Base-by-base conservation (phyloP, 1,284 basidiomycete species). In the Boletus hoseneyae region DNA sequence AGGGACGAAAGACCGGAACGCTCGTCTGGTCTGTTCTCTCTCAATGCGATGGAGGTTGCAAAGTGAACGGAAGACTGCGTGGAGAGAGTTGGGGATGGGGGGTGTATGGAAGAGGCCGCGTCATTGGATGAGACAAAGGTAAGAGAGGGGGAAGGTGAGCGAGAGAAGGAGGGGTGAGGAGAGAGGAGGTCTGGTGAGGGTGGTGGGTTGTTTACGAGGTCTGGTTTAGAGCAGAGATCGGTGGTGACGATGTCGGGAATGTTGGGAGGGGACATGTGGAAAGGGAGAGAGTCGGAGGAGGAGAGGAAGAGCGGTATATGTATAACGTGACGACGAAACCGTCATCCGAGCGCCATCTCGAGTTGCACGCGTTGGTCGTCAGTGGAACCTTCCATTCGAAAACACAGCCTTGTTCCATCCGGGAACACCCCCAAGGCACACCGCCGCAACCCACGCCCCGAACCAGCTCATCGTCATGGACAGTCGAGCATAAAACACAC, bases 11-110 rank as follows among this genome's bases (percentile, higher is more conserved):
- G 58, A 10, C 83, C 86, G 34, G 70, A 73, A 21, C 70, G 72
- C 16, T 78, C 76, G 12, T 85, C 80, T 0, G 87, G 90, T 42
- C 80, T 73, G 64, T 91, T 92, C 42, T 85, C 78, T 30, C 91
- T 77, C 38, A 93, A 65, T 2, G 78, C 78, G 5, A 85, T 63
- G 6, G 84, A 73, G 2, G 79, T 81, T 0, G 75, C 70, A 53
- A 83, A 87, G 37, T 80, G 78, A 0, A 78, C 74, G 0, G 79
- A 80, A 3, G 83, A 86, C 32, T 72, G 74, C 2, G 75, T 77
- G 0, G 87, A 87, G 10, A 87, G 73, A 0, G 87, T 88, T 2
- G 87, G 87, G 0, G 86, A 89, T 0, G 87, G 85, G 0, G 85
- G 87, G 0, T 70, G 67, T 36, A 65, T 57, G 4, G 59, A 37